phyloP scores from a whole-genome alignment of 2,329 filamentous ascomycete species.

The Remersonia thermophila region DNA sequence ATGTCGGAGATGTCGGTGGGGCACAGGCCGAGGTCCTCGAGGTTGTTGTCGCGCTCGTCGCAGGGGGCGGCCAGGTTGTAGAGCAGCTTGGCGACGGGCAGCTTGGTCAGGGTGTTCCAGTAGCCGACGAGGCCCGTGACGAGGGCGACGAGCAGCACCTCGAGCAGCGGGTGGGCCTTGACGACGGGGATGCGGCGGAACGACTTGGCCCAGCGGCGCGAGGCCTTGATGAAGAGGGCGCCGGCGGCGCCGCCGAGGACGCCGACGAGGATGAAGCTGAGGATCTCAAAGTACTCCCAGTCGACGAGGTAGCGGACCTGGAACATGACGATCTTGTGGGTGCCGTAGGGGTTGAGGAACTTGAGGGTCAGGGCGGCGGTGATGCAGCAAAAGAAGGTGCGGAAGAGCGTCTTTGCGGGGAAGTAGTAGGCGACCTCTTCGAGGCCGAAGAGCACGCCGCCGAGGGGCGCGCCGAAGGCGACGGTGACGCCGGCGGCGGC shows the following conservation, averaged over 20 bases:
- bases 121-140: slow-evolving; percentile 77
- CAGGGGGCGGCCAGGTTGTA: slow-evolving; percentile 88
- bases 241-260: slow-evolving; percentile 73
- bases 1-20: slow-evolving; percentile 62
- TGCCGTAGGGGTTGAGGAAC: slow-evolving; percentile 92
- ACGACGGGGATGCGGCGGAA: slow-evolving; percentile 73
- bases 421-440: slow-evolving; percentile 98
- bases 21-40: slow-evolving; percentile 63
- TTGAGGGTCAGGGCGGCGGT: slow-evolving; percentile 83
- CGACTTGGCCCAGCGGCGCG: slow-evolving; percentile 73
- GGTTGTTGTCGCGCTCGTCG: slow-evolving; percentile 50
- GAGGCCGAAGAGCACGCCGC: slow-evolving; percentile 81
- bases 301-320: slow-evolving; percentile 82
- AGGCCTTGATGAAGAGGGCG: slow-evolving; percentile 93
- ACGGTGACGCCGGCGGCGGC: slow-evolving; percentile 88
- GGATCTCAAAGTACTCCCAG: slow-evolving; percentile 89
- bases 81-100: slow-evolving; percentile 81
- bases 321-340: slow-evolving; percentile 92
- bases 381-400: slow-evolving; percentile 97
- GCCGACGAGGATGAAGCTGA: slow-evolving; percentile 74
- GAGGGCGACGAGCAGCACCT: slow-evolving; percentile 78
- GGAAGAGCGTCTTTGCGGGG: slow-evolving; percentile 89
- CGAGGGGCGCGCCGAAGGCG: slow-evolving; percentile 78
- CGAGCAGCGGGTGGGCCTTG: slow-evolving; percentile 72
- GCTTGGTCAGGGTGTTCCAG: slow-evolving; percentile 83